phyloP scores from a whole-genome alignment of 805 yeast species.

The Yamadazyma olivae region DNA sequence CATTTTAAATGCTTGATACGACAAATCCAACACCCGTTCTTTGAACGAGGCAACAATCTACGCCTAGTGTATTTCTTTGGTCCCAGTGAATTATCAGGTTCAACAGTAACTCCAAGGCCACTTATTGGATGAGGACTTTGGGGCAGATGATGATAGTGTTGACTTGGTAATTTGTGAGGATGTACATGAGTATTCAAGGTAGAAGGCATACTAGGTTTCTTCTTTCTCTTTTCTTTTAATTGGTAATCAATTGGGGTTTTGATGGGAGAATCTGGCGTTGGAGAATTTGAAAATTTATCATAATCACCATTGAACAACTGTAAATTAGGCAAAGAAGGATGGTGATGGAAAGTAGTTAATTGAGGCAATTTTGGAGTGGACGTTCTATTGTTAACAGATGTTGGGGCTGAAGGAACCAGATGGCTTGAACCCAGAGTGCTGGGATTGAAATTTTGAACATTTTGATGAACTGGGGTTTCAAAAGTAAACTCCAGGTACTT shows the following conservation, averaged over 20 bases:
- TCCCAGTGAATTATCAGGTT: background rate
- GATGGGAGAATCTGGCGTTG: slow-evolving; percentile 9
- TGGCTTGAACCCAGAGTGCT: too few relatives aligned
- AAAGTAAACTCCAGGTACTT: background rate
- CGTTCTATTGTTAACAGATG: background rate
- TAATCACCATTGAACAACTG: slow-evolving; percentile 4
- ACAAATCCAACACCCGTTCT: slow-evolving; percentile 46
- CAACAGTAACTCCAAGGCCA: background rate
- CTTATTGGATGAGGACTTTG: background rate
- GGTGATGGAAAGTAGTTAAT: slow-evolving; percentile 6
- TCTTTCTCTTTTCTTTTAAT: slow-evolving; percentile 3
- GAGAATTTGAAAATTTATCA: slow-evolving; percentile 5
- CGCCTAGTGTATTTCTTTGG: slow-evolving; percentile 36
- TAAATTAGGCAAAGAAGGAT: slow-evolving; percentile 8
- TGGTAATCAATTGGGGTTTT: slow-evolving; percentile 5
- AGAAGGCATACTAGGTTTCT: slow-evolving; percentile 1
- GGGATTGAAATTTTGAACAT: slow-evolving; percentile 1
- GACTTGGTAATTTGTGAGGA: slow-evolving; percentile 3
- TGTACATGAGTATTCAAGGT: slow-evolving; percentile 6
- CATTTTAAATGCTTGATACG: slow-evolving; percentile 45
- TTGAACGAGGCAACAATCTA: slow-evolving; percentile 38
- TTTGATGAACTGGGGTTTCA: slow-evolving; percentile 1
- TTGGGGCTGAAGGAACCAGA: background rate
- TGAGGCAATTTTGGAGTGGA: slow-evolving; percentile 5
- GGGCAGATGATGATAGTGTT: slow-evolving; percentile 1